phyloP scores from a whole-genome alignment of 1,139 yeast species.

The Taphrina deformans region DNA sequence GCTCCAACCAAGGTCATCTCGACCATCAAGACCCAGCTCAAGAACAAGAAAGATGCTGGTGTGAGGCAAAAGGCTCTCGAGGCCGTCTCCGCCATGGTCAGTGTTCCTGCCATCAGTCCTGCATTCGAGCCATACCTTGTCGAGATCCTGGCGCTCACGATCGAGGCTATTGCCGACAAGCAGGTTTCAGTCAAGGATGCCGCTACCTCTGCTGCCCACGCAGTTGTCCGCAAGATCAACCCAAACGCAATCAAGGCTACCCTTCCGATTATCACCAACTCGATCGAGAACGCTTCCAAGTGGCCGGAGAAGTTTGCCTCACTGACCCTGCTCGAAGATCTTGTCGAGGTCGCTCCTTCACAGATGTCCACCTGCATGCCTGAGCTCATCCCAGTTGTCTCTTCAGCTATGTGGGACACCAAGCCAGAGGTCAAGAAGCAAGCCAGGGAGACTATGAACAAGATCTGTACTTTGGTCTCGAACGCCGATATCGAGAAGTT shows the following conservation, averaged over 20 bases:
- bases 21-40: conserved; percentile 71
- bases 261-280: conserved; percentile 73
- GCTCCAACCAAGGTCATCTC: conserved; percentile 87
- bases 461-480: conserved; percentile 95
- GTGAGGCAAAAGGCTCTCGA: conserved; percentile 74
- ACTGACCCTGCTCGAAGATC: conserved; percentile 75
- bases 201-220: conserved; percentile 70
- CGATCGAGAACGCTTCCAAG: conserved; percentile 75
- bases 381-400: conserved; percentile 94
- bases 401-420: conserved; percentile 99
- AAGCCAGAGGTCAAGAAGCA: conserved; percentile 96
- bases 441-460: conserved; percentile 92
- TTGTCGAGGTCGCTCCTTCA: conserved; percentile 92
- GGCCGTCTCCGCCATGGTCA: conserved; percentile 85
- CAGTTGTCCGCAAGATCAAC: conserved; percentile 78
- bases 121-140: conserved; percentile 80
- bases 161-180: conserved; percentile 88
- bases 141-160: conserved; percentile 65
- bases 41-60: conserved; percentile 70
- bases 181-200: conserved; percentile 68
- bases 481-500: conserved; percentile 99
- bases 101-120: conserved; percentile 50
- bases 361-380: conserved; percentile 99
- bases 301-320: conserved; percentile 98
- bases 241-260: conserved; percentile 91